Conservation (phyloP, 2,329 filamentous ascomycete species). For the Trichoderma sp. region DNA sequence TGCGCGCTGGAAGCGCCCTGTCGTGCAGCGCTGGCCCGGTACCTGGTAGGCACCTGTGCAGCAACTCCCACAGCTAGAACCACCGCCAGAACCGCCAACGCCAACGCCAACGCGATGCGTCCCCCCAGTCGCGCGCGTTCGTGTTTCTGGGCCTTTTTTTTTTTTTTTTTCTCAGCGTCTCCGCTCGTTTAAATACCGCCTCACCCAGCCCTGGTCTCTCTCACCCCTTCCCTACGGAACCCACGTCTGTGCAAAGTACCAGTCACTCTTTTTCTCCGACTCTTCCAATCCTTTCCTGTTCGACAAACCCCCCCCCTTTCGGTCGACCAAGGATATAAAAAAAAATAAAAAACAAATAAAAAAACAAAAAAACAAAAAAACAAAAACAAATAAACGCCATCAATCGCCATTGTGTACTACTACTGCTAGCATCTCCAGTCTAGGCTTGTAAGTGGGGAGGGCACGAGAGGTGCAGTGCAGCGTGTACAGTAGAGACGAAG, state of each 20-base stretch:
- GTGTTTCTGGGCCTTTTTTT: slow-evolving; percentile 17
- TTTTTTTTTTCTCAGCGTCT: neutral
- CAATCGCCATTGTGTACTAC: neutral
- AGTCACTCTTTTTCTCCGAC: slow-evolving; percentile 5
- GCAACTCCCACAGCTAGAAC: neutral
- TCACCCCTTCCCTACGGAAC: slow-evolving; percentile 17
- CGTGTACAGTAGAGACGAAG: neutral
- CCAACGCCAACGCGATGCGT: slow-evolving; percentile 24
- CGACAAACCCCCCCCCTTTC: neutral
- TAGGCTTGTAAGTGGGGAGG: slow-evolving; percentile 16
- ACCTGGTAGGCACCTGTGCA: neutral
- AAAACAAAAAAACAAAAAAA: neutral
- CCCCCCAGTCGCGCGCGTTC: slow-evolving; percentile 21
- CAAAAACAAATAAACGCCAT: neutral
- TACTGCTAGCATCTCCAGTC: neutral
- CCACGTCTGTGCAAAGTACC: slow-evolving; percentile 16
- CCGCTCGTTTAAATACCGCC: slow-evolving; percentile 25
- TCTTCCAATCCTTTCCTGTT: neutral
- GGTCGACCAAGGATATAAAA: neutral
- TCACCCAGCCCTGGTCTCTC: slow-evolving; percentile 12
- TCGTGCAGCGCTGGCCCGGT: neutral
- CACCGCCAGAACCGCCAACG: neutral
- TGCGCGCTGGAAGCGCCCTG: neutral
- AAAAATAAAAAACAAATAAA: neutral
- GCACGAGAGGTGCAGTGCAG: neutral